A percentile compares a stretch with the other conserved stretches of the same genome.
These are phyloP conservation scores for Arabis hirsuta DNA, from an alignment of 345 rosid genomes.

Conservation along the genomic window DNA sequence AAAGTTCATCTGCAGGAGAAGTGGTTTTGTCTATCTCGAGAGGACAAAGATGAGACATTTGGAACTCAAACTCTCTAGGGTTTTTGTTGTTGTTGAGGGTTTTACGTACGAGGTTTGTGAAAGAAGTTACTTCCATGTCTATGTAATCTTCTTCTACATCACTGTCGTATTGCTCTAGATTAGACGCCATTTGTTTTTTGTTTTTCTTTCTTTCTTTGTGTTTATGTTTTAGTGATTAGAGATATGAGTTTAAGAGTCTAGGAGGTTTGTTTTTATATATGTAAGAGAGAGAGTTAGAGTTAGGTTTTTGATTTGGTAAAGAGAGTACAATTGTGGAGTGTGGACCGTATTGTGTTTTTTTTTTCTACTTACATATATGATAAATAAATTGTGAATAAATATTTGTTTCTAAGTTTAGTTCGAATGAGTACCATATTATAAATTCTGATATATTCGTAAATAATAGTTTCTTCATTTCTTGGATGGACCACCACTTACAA, in stretches of 20 bases:
- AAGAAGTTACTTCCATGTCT: conserved; percentile 83
- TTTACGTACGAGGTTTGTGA: conserved; percentile 52
- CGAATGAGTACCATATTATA: neutral
- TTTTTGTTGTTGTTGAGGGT: conserved; percentile 46
- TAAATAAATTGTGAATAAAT: neutral
- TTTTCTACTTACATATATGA: neutral
- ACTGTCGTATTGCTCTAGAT: conserved; percentile 49
- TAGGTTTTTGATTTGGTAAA: conserved; percentile 41
- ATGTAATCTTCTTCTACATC: conserved; percentile 79
- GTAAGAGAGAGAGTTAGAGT: conserved; percentile 37
- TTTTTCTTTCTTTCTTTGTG: conserved; percentile 2
- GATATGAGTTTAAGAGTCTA: conserved; percentile 17
- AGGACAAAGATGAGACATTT: conserved; percentile 63
- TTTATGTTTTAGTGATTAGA: conserved; percentile 33
- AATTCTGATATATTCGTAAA: conserved; percentile 7
- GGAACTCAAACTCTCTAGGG: conserved; percentile 85
- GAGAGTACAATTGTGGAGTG: conserved; percentile 32
- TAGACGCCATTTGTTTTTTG: conserved; percentile 52
- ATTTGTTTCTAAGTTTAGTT: neutral
- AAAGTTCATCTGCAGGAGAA: conserved; percentile 94
- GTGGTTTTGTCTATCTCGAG: conserved; percentile 52
- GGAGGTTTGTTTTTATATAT: conserved; percentile 34
- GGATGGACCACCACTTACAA: conserved; percentile 34
- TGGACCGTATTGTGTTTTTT: conserved; percentile 31
- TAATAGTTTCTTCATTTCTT: conserved; percentile 16